Evolutionary conservation across 495 filamentous ascomycete genomes (phyloP).

Genomic region (Podospora conica): DNA sequence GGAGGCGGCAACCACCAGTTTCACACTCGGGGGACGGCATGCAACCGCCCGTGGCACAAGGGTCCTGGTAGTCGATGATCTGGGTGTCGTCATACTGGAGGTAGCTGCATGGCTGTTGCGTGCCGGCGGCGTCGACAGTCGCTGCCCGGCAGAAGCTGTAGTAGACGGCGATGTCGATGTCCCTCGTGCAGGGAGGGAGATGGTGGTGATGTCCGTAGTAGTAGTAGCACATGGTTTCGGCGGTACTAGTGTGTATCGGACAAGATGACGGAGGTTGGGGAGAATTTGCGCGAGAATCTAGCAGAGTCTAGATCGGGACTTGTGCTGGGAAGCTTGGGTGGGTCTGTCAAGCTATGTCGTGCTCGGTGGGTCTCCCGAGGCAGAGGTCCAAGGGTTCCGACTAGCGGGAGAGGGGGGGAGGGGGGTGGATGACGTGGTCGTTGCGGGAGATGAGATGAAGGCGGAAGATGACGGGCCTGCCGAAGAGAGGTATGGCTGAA

Average conservation of each 20-base stretch:
- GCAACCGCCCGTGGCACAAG: conserved; percentile 39
- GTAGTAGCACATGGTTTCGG: conserved; percentile 15
- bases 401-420: too few relatives aligned
- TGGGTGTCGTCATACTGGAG: conserved; percentile 22
- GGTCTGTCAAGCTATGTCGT: neutral
- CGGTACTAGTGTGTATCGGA: neutral
- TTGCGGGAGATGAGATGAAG: neutral
- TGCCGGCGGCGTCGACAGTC: conserved; percentile 13
- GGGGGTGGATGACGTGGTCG: neutral
- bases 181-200: conserved; percentile 30
- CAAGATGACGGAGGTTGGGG: neutral
- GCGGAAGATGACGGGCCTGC: neutral
- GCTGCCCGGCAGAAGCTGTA: conserved; percentile 37
- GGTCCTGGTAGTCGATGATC: conserved; percentile 32
- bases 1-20: conserved; percentile 31
- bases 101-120: conserved; percentile 16
- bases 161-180: conserved; percentile 35
- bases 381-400: neutral
- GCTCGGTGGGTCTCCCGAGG: neutral
- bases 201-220: conserved; percentile 31
- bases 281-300: neutral
- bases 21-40: conserved; percentile 36
- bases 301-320: neutral
- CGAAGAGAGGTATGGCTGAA: neutral
- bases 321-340: neutral